These are phyloP conservation scores for Xylaria sp. DNA, from an alignment of 2,329 filamentous ascomycete genomes.

Conservation along the genomic window DNA sequence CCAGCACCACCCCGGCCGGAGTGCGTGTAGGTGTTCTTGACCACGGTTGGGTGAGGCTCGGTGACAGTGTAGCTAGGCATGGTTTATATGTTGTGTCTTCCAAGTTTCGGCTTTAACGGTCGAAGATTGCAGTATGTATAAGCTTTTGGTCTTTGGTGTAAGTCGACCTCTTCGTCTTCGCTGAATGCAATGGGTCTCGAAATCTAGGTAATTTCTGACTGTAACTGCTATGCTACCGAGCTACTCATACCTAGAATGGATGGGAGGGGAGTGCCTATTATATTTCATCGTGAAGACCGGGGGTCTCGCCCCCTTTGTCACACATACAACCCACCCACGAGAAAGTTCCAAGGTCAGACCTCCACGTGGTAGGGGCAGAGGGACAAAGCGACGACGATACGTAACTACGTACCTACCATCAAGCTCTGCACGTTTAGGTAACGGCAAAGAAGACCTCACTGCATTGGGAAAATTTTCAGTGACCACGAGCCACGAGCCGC, in stretches of 20 bases:
- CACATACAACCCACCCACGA: constrained; percentile 27
- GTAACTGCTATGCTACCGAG: neutral
- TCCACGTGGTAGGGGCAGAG: constrained; percentile 22
- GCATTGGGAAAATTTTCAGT: constrained; percentile 28
- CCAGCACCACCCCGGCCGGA: constrained; percentile 59
- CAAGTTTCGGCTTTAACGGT: too few relatives aligned
- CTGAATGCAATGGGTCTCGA: neutral
- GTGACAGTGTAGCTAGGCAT: constrained; percentile 51
- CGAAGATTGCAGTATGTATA: constrained; percentile 3
- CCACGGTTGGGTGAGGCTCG: constrained; percentile 52
- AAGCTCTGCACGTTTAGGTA: neutral
- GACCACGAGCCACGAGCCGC: too few relatives aligned
- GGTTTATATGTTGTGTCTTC: constrained; percentile 11
- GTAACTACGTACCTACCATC: constrained; percentile 16
- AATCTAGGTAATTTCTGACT: neutral
- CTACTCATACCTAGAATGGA: constrained; percentile 1
- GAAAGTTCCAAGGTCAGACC: constrained; percentile 22
- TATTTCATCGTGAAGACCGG: constrained; percentile 27
- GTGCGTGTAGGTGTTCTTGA: constrained; percentile 52
- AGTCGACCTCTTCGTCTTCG: neutral
- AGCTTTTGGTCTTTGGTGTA: neutral
- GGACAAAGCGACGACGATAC: constrained; percentile 24
- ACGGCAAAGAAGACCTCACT: constrained; percentile 5
- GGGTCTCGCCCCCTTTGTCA: constrained; percentile 34
- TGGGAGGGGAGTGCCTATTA: constrained; percentile 28